These are phyloP conservation scores for Lyophyllum atratum DNA, from an alignment of 768 basidiomycete species.

Conservation along the genomic window DNA sequence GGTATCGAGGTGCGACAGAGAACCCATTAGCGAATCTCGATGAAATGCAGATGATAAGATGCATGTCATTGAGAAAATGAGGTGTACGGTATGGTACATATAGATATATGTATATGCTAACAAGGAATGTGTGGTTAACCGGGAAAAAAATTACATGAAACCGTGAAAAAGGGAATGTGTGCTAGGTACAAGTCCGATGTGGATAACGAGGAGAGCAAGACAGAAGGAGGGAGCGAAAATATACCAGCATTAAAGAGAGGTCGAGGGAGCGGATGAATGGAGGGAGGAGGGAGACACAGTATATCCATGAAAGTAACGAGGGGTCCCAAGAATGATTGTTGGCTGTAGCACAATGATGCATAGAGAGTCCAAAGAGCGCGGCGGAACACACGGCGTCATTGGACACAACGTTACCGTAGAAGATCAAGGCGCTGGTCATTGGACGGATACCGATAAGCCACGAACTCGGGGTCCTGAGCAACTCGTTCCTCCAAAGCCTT, in stretches of 20 bases:
- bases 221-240: background rate
- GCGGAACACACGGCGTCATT: background rate
- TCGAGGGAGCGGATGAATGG: background rate
- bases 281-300: background rate
- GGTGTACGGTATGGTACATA: constrained; percentile 16
- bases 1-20: background rate
- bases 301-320: background rate
- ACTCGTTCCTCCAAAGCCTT: constrained; percentile 79
- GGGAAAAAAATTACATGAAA: constrained; percentile 4
- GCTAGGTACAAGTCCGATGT: constrained; percentile 24
- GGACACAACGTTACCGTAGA: constrained; percentile 38
- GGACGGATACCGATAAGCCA: constrained; percentile 87
- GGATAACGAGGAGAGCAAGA: constrained; percentile 15
- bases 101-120: constrained; percentile 16
- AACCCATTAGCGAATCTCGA: background rate
- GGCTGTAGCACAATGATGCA: background rate
- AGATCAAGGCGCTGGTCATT: constrained; percentile 69
- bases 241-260: constrained; percentile 3
- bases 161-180: constrained; percentile 12
- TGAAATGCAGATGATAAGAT: background rate
- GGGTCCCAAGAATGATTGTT: background rate
- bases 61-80: constrained; percentile 7
- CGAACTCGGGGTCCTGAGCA: constrained; percentile 83
- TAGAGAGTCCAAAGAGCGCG: background rate
- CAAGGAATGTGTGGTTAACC: constrained; percentile 6